phyloP scores from a whole-genome alignment of 2,329 filamentous ascomycete species.

The Akanthomyces muscarius region DNA sequence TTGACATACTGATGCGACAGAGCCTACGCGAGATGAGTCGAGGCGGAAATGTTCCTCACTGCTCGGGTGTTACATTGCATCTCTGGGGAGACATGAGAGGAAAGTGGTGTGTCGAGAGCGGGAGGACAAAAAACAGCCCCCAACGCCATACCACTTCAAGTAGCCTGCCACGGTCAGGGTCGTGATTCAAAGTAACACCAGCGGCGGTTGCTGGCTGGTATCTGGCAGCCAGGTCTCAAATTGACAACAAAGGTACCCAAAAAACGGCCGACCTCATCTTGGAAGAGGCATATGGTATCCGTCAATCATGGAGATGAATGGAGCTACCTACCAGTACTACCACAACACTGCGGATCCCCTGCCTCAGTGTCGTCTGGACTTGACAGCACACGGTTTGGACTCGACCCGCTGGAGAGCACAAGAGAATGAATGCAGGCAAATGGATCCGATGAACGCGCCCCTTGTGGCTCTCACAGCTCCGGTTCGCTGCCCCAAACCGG shows the following conservation, averaged over 20 bases:
- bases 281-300: neutral
- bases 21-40: neutral
- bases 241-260: neutral
- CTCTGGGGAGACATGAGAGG: neutral
- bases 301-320: neutral
- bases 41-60: neutral
- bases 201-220: neutral
- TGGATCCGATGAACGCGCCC: constrained; percentile 6
- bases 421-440: constrained; percentile 3
- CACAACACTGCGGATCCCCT: neutral
- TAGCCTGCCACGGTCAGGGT: neutral
- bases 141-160: neutral
- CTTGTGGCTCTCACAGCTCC: neutral
- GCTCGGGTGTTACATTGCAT: neutral
- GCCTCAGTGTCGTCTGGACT: neutral
- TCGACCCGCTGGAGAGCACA: neutral
- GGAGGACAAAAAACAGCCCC: neutral
- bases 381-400: constrained; percentile 7
- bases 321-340: neutral
- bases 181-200: neutral
- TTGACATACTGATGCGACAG: too few species aligned
- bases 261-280: neutral
- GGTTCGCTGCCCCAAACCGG: neutral
- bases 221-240: neutral
- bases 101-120: neutral